Percentiles rank a stretch among this genome's conserved stretches.
Conservation (phyloP, 768 basidiomycete genomes). For the Lactarius hatsudake region DNA sequence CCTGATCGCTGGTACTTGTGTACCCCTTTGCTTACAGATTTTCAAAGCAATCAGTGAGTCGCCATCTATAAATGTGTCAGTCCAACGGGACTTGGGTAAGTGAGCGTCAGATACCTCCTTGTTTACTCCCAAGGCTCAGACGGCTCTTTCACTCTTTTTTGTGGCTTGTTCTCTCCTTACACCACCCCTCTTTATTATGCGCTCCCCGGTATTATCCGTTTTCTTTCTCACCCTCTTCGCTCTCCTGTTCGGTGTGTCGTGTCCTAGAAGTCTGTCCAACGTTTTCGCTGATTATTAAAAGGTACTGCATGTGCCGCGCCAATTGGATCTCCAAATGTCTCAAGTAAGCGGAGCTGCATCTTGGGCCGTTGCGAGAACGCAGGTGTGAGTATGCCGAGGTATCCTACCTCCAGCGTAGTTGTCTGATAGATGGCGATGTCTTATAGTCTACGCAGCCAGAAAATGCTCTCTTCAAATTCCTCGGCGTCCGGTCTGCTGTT, state of each 20-base stretch:
- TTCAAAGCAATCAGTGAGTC: no score
- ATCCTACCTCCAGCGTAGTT: not conserved
- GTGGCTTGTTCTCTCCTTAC: not conserved
- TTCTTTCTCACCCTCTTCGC: not conserved
- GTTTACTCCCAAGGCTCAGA: not conserved
- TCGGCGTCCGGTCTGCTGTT: not conserved
- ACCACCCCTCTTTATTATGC: slow-evolving; percentile 1
- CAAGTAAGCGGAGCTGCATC: not conserved
- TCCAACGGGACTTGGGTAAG: not conserved
- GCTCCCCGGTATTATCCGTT: not conserved
- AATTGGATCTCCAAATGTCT: not conserved
- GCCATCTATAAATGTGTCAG: not conserved
- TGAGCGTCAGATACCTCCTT: not conserved
- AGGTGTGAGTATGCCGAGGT: not conserved
- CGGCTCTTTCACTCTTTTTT: not conserved
- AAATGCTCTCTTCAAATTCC: not conserved
- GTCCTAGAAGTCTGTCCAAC: not conserved
- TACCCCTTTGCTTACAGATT: not conserved
- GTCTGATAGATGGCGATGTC: not conserved
- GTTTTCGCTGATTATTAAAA: not conserved
- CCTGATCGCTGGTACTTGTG: slow-evolving; percentile 5
- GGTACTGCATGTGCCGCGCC: slow-evolving; percentile 4
- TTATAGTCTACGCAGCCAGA: not conserved
- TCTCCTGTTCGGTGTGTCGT: not conserved
- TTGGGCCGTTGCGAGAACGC: no score